A percentile compares a stretch with the other conserved stretches of the same genome.
Evolutionary conservation across 2,329 filamentous ascomycete species (phyloP).

Genomic region (Pseudonectria foliicola): DNA sequence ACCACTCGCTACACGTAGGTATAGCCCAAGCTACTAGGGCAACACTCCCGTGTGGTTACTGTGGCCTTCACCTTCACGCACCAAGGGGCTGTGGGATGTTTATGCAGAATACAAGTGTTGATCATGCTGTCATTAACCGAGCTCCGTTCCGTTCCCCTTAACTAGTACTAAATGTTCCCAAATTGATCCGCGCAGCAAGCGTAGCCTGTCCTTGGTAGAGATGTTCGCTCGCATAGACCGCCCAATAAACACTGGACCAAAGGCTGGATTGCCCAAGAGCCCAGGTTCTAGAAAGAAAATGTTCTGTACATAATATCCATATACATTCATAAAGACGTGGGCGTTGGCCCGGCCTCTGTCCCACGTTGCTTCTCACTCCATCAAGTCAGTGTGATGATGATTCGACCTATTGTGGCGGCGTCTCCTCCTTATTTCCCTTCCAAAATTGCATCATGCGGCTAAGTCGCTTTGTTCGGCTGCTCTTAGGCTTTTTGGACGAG

Average conservation of each 20-base stretch:
- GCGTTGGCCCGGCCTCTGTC: not conserved
- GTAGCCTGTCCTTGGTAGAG: slow-evolving; percentile 5
- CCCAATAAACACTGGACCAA: slow-evolving; percentile 5
- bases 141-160: slow-evolving; percentile 16
- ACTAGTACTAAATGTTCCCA: slow-evolving; percentile 12
- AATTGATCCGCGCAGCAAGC: slow-evolving; percentile 9
- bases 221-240: slow-evolving; percentile 1
- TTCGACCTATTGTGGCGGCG: slow-evolving; percentile 22
- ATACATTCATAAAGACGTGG: slow-evolving; percentile 27
- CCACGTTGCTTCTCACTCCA: too few relatives aligned
- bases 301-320: slow-evolving; percentile 31
- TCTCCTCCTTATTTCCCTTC: slow-evolving; percentile 50
- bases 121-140: slow-evolving; percentile 33
- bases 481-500: slow-evolving; percentile 46
- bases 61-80: too few relatives aligned
- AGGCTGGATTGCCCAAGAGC: slow-evolving; percentile 1
- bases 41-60: too few relatives aligned
- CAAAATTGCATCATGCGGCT: slow-evolving; percentile 75
- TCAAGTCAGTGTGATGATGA: not conserved
- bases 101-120: slow-evolving; percentile 28
- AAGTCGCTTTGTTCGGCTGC: slow-evolving; percentile 61
- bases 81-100: slow-evolving; percentile 15
- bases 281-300: slow-evolving; percentile 11
- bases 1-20: too few relatives aligned
- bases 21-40: too few relatives aligned